Percentiles rank a stretch among this genome's conserved stretches.
phyloP scores from a whole-genome alignment of 768 basidiomycete species.

The Hericium erinaceus region DNA sequence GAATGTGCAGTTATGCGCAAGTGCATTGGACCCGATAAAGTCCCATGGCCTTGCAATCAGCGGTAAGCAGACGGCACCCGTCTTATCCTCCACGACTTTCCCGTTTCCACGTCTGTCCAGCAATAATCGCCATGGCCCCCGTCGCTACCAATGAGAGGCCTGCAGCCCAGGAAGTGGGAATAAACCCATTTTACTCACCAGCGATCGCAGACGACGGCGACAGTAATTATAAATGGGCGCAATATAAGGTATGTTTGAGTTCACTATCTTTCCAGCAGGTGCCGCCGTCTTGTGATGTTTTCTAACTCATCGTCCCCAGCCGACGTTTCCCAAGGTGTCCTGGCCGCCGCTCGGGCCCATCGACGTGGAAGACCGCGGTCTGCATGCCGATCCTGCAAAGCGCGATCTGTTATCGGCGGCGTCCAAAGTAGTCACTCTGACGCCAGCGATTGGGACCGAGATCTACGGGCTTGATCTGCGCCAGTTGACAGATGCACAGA shows the following conservation, averaged over 20 bases:
- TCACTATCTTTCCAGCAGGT: background rate
- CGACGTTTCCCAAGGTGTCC: constrained; percentile 48
- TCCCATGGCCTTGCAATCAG: too few relatives aligned
- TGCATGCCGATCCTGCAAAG: constrained; percentile 64
- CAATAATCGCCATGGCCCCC: constrained; percentile 2
- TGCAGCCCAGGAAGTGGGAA: background rate
- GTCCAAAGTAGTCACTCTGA: constrained; percentile 56
- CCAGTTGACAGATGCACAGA: constrained; percentile 56
- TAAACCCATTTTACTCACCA: constrained; percentile 68
- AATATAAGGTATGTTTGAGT: constrained; percentile 42
- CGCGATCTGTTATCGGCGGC: constrained; percentile 55
- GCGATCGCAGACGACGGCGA: constrained; percentile 41
- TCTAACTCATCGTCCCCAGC: constrained; percentile 29
- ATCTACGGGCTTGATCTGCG: constrained; percentile 64
- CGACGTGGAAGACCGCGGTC: constrained; percentile 55
- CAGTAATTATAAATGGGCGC: constrained; percentile 40
- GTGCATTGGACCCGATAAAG: background rate
- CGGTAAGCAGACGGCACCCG: too few relatives aligned
- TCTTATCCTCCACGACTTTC: too few relatives aligned
- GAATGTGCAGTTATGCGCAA: background rate
- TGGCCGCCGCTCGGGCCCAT: constrained; percentile 57
- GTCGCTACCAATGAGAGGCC: background rate
- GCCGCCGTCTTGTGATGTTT: background rate
- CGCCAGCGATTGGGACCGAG: constrained; percentile 70
- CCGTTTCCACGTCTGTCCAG: too few relatives aligned